Percentiles rank a stretch among this genome's conserved stretches.
Evolutionary conservation across 306 rosid species (phyloP).

Genomic region (Ormosia emarginata): DNA sequence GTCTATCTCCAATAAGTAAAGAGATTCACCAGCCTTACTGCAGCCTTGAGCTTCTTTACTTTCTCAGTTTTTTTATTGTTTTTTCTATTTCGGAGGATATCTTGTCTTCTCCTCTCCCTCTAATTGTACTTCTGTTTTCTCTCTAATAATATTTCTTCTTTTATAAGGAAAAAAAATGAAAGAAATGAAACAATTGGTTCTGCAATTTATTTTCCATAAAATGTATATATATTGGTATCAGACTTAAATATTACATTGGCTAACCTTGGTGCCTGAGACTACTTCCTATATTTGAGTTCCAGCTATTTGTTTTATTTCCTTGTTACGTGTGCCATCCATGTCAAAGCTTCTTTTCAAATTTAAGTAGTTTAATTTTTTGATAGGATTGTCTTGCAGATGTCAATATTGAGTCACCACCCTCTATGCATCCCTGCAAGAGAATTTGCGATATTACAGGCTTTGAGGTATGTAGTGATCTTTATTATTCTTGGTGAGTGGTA

Average conservation of each 20-base stretch:
- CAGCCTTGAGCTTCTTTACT: neutral
- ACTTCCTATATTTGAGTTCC: neutral
- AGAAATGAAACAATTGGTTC: neutral
- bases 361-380: neutral
- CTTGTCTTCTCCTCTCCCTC: neutral
- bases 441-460: conserved; percentile 88
- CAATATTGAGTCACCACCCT: conserved; percentile 83
- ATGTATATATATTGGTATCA: neutral
- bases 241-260: neutral
- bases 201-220: neutral
- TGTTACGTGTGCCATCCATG: neutral
- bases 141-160: neutral
- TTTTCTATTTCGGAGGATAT: neutral
- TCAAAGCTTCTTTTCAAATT: neutral
- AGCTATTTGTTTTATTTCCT: neutral
- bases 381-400: conserved; percentile 53
- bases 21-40: neutral
- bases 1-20: neutral
- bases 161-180: neutral
- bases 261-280: neutral
- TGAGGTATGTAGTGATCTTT: conserved; percentile 53
- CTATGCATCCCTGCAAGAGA: conserved; percentile 90
- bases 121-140: neutral
- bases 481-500: neutral
- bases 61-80: neutral